Evolutionary conservation across 192 early-diverging fungal species (phyloP), one percentile per base, ranked within the genome.

Genomic region (Coemansia asiatica): DNA sequence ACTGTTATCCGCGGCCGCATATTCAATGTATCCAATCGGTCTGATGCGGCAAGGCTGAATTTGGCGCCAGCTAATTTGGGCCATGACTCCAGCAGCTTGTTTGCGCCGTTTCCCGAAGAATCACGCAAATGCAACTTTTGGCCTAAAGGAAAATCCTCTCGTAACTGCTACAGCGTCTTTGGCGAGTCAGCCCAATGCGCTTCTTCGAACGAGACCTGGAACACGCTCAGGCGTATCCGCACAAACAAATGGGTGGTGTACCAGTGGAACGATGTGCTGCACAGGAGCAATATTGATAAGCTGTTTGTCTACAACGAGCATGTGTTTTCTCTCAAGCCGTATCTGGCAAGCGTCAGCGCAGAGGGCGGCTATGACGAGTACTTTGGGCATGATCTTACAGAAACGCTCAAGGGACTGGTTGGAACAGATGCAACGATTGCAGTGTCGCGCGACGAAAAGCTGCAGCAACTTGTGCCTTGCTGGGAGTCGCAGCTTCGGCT

Each of bases 301-400:
- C 59, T 80, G 57, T 84, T 92, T 69, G 91, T 90, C 21, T 84
- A 89, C 66, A 87, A 90, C 61, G 91, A 88, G 22, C 83, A 85
- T 46, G 91, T 92, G 5, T 79, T 89, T 40, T 89, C 90, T 61
- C 73, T 92, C 35, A 84, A 86, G 51, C 72, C 78, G 28, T 90
- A 90, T 51, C 77, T 88, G 0, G 86, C 85, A 67, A 44, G 67
- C 15, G 56, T 83, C 48, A 81, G 86, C 68, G 69, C 85, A 2
- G 33, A 10, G 12, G 71, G 74, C 44, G 72, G 63, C 68, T 60
- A 69, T 9, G 64, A 74, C 50, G 83, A 83, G 60, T 83, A 86
- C 55, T 84, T 85, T 51, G 90, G 67, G 8, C 16, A 46, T 19
- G 25, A 38, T 3, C 46, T 67, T 44, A 65, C 69, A 15, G 21